Conservation (phyloP, 192 early-diverging fungal species). For the Oehlia diaphana region DNA sequence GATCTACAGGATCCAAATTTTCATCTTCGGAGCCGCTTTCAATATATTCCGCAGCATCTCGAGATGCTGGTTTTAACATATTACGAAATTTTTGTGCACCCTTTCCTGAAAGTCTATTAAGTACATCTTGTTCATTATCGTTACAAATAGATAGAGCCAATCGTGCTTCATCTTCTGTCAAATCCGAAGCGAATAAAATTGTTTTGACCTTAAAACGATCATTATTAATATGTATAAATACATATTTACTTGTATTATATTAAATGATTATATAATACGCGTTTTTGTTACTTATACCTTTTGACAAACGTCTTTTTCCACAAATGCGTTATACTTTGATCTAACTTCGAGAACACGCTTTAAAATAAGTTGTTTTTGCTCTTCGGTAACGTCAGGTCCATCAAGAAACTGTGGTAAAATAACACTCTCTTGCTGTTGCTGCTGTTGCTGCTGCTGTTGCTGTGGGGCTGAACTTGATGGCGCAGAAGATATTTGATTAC, state of each 20-base stretch:
- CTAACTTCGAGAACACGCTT: constrained; percentile 2
- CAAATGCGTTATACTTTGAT: not conserved
- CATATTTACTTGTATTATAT: not conserved
- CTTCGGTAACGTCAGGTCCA: not conserved
- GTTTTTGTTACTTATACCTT: not conserved
- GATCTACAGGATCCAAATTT: not conserved
- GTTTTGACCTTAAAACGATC: not conserved
- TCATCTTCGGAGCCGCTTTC: not conserved
- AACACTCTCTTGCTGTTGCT: not conserved
- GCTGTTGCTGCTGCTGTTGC: not conserved
- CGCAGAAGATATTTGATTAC: not conserved
- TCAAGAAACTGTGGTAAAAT: not conserved
- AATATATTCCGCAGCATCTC: not conserved
- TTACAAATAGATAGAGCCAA: not conserved
- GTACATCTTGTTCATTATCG: constrained; percentile 6
- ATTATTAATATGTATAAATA: not conserved
- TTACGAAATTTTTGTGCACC: not conserved
- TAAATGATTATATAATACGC: not conserved
- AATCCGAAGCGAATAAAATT: constrained; percentile 7
- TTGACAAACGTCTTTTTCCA: constrained; percentile 1
- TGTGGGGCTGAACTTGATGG: not conserved
- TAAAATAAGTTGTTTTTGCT: constrained; percentile 1
- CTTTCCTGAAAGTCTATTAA: not conserved
- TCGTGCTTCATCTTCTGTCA: not conserved
- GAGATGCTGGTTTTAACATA: not conserved